These are phyloP conservation scores for Amyloporia xantha DNA, from an alignment of 768 basidiomycete genomes.

Conservation along the genomic window DNA sequence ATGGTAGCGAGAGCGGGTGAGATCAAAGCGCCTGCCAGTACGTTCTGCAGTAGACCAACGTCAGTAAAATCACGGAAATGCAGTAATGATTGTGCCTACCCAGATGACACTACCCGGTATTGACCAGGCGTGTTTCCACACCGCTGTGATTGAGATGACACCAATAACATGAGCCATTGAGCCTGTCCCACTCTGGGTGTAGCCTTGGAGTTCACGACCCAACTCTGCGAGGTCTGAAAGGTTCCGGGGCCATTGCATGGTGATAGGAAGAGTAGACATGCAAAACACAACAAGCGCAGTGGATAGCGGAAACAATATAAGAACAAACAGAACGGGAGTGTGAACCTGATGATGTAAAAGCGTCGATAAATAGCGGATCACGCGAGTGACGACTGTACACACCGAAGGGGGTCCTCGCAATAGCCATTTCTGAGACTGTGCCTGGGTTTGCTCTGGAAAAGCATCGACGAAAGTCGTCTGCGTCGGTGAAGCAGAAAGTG, in stretches of 20 bases:
- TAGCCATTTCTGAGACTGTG: slow-evolving; percentile 31
- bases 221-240: slow-evolving; percentile 69
- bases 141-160: slow-evolving; percentile 75
- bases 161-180: slow-evolving; percentile 72
- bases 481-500: slow-evolving; percentile 46
- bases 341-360: slow-evolving; percentile 34
- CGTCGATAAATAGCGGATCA: slow-evolving; percentile 8
- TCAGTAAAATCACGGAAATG: slow-evolving; percentile 1
- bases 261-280: slow-evolving; percentile 57
- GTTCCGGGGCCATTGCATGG: slow-evolving; percentile 70
- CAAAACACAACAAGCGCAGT: slow-evolving; percentile 42
- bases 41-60: slow-evolving; percentile 52
- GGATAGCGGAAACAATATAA: slow-evolving; percentile 66
- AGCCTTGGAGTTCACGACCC: slow-evolving; percentile 69
- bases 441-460: slow-evolving; percentile 32
- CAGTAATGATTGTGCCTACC: slow-evolving; percentile 34
- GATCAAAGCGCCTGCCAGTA: slow-evolving; percentile 82
- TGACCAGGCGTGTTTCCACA: slow-evolving; percentile 98
- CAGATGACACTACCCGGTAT: slow-evolving; percentile 91
- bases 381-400: slow-evolving; percentile 18
- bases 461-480: slow-evolving; percentile 39
- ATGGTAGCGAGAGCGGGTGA: slow-evolving; percentile 77
- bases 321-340: slow-evolving; percentile 60
- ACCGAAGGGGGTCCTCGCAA: slow-evolving; percentile 33
- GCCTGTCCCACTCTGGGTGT: slow-evolving; percentile 61